Base-by-base conservation (phyloP, 148 eudicot species). In the Heliamphora exappendiculata region DNA sequence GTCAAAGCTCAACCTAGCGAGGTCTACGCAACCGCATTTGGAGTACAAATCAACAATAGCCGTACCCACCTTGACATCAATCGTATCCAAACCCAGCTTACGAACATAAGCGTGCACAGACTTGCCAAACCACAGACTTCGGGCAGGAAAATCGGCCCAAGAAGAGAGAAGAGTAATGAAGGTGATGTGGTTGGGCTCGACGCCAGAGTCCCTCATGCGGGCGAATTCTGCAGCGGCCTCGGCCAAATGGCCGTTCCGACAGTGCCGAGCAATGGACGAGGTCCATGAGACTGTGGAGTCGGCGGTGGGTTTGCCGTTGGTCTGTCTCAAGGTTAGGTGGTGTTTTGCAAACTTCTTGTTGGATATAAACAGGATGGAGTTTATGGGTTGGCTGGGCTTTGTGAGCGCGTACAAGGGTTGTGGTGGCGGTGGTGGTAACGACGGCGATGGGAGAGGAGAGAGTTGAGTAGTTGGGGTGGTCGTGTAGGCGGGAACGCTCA, bases 271-370 rank as follows among this genome's bases (percentile, higher is more conserved):
- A 17, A 92, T 88, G 57, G 85, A 73, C 0, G 88, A 82, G 67
- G 97, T 92, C 93, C 97, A 90, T 75, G 79, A 74, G 74, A 88
- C 86, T 22, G 87, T 78, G 62, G 87, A 81, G 80, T 86, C 89
- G 9, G 33, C 14, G 16, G 39, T 17, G 69, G 77, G 41, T 31
- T 51, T 71, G 26, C 19, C 7, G 42, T 49, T 71, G 77, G 54
- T 31, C 44, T 42, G 70, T 75, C 39, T 75, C 26, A 28, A 36
- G 44, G 42, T 0, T 60, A 50, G 45, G 16, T 45, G 58, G 77
- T 28, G 51, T 31, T 45, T 62, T n/a, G 42, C 7, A 5, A 28
- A 54, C 0, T 9, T 70, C 4, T 11, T 33, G 75, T 51, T 11
- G 70, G 28, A 53, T 33, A 37, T 65, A 10, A 24, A 55, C 13